phyloP scores from a whole-genome alignment of 2,329 filamentous ascomycete species.

The Paecilomyces dactylethromorphus region DNA sequence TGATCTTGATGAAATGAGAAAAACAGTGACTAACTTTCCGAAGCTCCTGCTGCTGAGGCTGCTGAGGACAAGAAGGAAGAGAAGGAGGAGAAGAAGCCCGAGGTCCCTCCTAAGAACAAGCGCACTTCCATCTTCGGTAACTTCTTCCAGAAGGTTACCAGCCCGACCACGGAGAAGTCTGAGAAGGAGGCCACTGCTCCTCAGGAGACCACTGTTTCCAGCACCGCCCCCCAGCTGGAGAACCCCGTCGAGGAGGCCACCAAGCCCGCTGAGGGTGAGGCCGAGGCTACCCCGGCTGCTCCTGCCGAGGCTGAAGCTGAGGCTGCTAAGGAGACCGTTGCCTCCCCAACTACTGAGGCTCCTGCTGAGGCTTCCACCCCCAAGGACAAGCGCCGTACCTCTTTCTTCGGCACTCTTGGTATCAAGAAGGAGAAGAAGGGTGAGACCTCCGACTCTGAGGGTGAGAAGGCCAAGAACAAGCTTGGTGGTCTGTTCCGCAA shows the following conservation, averaged over 20 bases:
- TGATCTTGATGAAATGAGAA: no score
- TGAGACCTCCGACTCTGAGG: slow-evolving; percentile 44
- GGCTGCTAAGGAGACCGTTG: slow-evolving; percentile 32
- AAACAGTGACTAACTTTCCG: slow-evolving; percentile 20
- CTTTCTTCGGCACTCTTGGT: slow-evolving; percentile 49
- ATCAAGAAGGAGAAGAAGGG: slow-evolving; percentile 47
- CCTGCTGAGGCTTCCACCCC: slow-evolving; percentile 18
- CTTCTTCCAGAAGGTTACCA: slow-evolving; percentile 63
- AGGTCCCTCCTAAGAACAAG: slow-evolving; percentile 57
- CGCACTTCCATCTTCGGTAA: slow-evolving; percentile 77
- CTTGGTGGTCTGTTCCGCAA: slow-evolving; percentile 44
- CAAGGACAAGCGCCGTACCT: slow-evolving; percentile 45
- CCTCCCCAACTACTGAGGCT: slow-evolving; percentile 25
- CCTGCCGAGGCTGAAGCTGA: slow-evolving; percentile 18
- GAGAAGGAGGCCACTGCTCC: slow-evolving; percentile 43
- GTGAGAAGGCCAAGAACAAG: slow-evolving; percentile 41
- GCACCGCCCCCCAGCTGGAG: slow-evolving; percentile 44
- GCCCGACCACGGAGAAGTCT: slow-evolving; percentile 39
- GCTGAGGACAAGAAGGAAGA: slow-evolving; percentile 28
- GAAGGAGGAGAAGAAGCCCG: slow-evolving; percentile 35
- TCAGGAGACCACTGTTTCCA: slow-evolving; percentile 41
- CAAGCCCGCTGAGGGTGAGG: slow-evolving; percentile 33
- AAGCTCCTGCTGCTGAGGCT: slow-evolving; percentile 36
- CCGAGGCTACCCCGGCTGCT: slow-evolving; percentile 1
- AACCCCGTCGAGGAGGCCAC: slow-evolving; percentile 34